Conservation (phyloP, 148 eudicot genomes). For the Camellia granthamiana region DNA sequence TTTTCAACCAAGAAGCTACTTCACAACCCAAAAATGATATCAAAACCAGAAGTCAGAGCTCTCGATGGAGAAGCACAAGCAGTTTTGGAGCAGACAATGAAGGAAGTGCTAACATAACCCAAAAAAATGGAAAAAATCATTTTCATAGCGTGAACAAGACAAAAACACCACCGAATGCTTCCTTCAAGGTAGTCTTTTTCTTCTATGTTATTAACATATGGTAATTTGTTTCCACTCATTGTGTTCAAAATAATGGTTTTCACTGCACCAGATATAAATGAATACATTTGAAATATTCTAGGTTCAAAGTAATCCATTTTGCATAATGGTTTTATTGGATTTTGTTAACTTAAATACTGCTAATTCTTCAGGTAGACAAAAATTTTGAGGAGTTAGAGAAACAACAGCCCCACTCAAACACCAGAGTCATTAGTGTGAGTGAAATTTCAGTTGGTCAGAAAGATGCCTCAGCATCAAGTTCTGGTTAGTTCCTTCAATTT, state of each 20-base stretch:
- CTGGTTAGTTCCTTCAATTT: slow-evolving; percentile 45
- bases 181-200: slow-evolving; percentile 36
- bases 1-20: slow-evolving; percentile 55
- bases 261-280: background rate
- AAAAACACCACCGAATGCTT: slow-evolving; percentile 24
- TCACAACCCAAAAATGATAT: slow-evolving; percentile 25
- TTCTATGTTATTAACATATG: background rate
- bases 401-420: slow-evolving; percentile 22
- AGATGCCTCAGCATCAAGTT: slow-evolving; percentile 19
- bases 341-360: background rate
- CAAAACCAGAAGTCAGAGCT: slow-evolving; percentile 35
- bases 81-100: slow-evolving; percentile 28
- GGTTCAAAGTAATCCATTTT: background rate
- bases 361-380: slow-evolving; percentile 42
- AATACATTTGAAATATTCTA: background rate
- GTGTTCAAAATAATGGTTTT: background rate
- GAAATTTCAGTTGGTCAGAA: slow-evolving; percentile 19
- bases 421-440: slow-evolving; percentile 14
- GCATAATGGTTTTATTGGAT: background rate
- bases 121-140: slow-evolving; percentile 20
- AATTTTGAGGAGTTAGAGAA: slow-evolving; percentile 24
- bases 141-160: slow-evolving; percentile 20
- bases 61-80: slow-evolving; percentile 35
- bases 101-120: slow-evolving; percentile 16
- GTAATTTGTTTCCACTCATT: background rate